Percentiles rank a stretch among this genome's conserved stretches.
Evolutionary conservation across 805 yeast species (phyloP).

Genomic region (Grigorovia yakushimaensis): DNA sequence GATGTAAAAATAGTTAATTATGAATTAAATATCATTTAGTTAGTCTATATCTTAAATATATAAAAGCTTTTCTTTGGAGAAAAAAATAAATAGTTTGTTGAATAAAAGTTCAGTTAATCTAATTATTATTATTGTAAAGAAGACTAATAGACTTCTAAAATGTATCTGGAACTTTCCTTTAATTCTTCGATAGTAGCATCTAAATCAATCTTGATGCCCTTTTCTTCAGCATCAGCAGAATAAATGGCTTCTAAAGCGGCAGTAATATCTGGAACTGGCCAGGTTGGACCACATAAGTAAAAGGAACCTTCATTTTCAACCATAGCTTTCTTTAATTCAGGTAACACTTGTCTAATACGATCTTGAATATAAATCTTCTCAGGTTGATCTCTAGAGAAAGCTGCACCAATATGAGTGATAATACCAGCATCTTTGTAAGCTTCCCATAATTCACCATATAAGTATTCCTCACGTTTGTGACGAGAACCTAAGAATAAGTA

Average conservation of each 20-base stretch:
- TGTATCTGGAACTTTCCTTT: slow-evolving; percentile 87
- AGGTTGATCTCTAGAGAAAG: slow-evolving; percentile 95
- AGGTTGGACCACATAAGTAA: slow-evolving; percentile 96
- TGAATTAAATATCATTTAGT: background rate
- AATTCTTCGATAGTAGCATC: slow-evolving; percentile 80
- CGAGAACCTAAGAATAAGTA: slow-evolving; percentile 87
- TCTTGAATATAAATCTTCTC: slow-evolving; percentile 93
- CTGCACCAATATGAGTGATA: slow-evolving; percentile 92
- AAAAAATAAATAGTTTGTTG: background rate
- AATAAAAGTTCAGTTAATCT: background rate
- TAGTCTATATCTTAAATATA: background rate
- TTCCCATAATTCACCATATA: slow-evolving; percentile 96
- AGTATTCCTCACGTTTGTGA: slow-evolving; percentile 88
- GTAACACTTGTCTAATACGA: slow-evolving; percentile 69
- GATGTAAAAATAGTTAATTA: slow-evolving; percentile 31
- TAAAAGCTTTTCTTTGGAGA: background rate
- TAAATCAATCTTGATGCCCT: slow-evolving; percentile 61
- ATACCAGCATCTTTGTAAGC: slow-evolving; percentile 88
- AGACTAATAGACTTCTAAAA: slow-evolving; percentile 76
- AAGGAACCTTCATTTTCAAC: slow-evolving; percentile 74
- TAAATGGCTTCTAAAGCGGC: slow-evolving; percentile 80
- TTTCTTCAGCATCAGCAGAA: slow-evolving; percentile 54
- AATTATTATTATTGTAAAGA: too few relatives aligned
- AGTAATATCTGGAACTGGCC: slow-evolving; percentile 98
- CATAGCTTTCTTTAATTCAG: slow-evolving; percentile 68